Evolutionary conservation across 2,329 filamentous ascomycete genomes (phyloP).

Genomic region (Penicillium occitanis): DNA sequence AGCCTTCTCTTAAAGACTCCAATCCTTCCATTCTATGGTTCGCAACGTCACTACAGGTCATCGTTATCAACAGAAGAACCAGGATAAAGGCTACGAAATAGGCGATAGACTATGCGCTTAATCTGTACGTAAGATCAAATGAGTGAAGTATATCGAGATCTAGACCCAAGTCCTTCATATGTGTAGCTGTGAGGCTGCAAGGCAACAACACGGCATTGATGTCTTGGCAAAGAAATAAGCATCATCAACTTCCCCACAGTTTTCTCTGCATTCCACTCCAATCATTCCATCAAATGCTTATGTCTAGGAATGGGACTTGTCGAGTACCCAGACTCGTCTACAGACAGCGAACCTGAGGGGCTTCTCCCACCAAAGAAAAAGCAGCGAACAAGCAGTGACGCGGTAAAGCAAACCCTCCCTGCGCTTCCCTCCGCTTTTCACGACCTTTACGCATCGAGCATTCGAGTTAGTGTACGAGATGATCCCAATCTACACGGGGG

Average conservation of each 20-base stretch:
- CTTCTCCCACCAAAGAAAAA: slow-evolving; percentile 28
- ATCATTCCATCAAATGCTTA: slow-evolving; percentile 20
- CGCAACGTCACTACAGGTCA: slow-evolving; percentile 9
- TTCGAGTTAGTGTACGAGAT: slow-evolving; percentile 74
- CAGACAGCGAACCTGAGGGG: slow-evolving; percentile 34
- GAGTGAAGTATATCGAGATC: background rate
- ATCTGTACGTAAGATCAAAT: background rate
- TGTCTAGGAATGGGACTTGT: slow-evolving; percentile 58
- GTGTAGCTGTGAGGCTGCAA: background rate
- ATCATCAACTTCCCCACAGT: slow-evolving; percentile 15
- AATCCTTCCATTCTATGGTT: background rate
- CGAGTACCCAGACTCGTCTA: slow-evolving; percentile 58
- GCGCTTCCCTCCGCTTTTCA: slow-evolving; percentile 79
- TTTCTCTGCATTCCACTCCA: slow-evolving; percentile 21
- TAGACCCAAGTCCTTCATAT: background rate
- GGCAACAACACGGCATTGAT: background rate
- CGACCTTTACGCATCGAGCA: slow-evolving; percentile 82
- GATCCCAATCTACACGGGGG: slow-evolving; percentile 84
- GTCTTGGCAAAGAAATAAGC: slow-evolving; percentile 16
- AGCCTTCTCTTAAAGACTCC: background rate
- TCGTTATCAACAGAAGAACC: background rate
- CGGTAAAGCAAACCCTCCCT: slow-evolving; percentile 52
- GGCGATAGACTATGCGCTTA: background rate
- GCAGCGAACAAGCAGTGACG: slow-evolving; percentile 22
- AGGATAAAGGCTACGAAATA: background rate